Base-by-base conservation (phyloP, 192 early-diverging fungal species). In the Lobosporangium transversale region DNA sequence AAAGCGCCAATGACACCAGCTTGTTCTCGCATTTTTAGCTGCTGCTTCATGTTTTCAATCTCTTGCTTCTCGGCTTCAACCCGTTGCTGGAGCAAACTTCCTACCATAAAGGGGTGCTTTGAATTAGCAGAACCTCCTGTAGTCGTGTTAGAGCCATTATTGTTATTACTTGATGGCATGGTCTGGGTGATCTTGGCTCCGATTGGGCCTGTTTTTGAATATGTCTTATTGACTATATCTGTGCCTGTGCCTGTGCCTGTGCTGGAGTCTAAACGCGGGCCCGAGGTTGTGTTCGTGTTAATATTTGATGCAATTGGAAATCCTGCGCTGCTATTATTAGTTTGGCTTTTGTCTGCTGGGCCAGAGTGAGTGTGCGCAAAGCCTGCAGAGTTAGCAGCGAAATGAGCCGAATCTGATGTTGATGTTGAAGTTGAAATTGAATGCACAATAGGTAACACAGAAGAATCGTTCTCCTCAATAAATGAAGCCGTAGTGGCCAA, bases 71-170 rank as follows among this genome's bases (percentile, higher is more conserved):
- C 73, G 32, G 65, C 73, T 27, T 76, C 73, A 3, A 51, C 64
- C n/a, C 73, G 73, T 45, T 76, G 73, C 31, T 76, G 73, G 36
- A 76, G 53, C 24, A 76, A 54, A 62, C 73, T 76, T 36, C 73
- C 73, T 1, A 65, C 59, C 51, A 66, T 61, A 48, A 76, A 76
- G 11, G 64, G 73, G 2, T 24, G 49, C 43, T 62, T 60, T 5
- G 3, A 31, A 30, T 23, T 59, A 9, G 17, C 1, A 4, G 37
- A 10, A 40, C 37, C 14, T 40, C 21, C 27, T 14, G 5, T 50
- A 27, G 27, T 32, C 24, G 21, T 23, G 45, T 3, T 20, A 49
- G 24, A 4, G n/a, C 29, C 30, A 29, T 1, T 18, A 36, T n/a
- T 15, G 23, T 32, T 12, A 20, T 7, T 52, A 33, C 20, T 45